Evolutionary conservation across 2,329 filamentous ascomycete genomes (phyloP), one percentile per base, ranked within the genome.

Genomic region (Alternaria novae-zelandiae): DNA sequence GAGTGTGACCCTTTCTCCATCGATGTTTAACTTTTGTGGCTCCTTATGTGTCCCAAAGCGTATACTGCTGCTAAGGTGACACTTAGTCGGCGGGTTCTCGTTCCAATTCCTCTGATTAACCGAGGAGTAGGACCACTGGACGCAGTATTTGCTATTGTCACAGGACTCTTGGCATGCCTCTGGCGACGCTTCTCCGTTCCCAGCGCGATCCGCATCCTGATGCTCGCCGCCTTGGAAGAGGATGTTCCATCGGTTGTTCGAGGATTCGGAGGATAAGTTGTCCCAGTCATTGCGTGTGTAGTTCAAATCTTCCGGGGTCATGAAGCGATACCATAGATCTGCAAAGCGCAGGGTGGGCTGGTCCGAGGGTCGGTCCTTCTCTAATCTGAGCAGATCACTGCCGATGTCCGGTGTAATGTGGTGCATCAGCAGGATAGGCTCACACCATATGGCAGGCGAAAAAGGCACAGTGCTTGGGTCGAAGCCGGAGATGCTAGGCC

Each of bases 401-500:
- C 83, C 80, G 8, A 86, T 81, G 2, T 72, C 66, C 1, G 82
- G 71, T 0, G 79, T 74, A 6, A 87, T 75, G 66, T 86, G 84
- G 60, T 87, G 85, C 70, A 74, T 69, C 43, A 74, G 66, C 2
- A 74, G 26, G 49, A 78, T 70, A 3, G 67, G 66, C 46, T 75
- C 71, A 44, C 75, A 78, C 68, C 85, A 85, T 2, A 83, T 79
- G 4, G 83, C 80, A 6, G 82, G 82, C 28, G 83, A 81, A 67
- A 82, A 86, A 5, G 77, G 72, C 10, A 76, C 70, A 4, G 72
- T 75, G 54, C 71, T 68, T 5, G 75, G 75, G 32, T 75, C 71
- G 50, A 77, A 70, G 28, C 73, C 71, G 8, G 74, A 70, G 2
- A 77, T 72, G 23, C 61, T 67, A 2, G 86, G 85, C 81, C 83